Evolutionary conservation across 148 eudicot species (phyloP), one percentile per base, ranked within the genome.

Genomic region (Camellia japonica): DNA sequence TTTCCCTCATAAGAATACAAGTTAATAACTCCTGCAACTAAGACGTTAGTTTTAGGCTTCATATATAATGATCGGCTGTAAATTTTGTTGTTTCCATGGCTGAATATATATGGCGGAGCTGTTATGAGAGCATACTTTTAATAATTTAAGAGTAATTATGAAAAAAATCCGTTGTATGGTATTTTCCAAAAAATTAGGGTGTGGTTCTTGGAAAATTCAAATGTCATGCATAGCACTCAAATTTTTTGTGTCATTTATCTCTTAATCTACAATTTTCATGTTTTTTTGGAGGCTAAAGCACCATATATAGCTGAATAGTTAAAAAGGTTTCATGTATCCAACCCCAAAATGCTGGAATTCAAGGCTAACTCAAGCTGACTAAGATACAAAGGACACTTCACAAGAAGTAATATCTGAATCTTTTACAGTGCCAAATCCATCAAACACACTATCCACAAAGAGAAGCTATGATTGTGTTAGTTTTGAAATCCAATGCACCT

Each of bases 141-240:
- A 49, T 16, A 49, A 68, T 49, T 43, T 43, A 18, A 2, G 16
- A 38, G 44, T 44, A 68, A 43, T 68, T 10, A 2, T 13, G 10
- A 42, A 42, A 3, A 12, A 12, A 51, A 42, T 68, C 23, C 43
- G 43, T 43, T 42, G 20, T 18, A 5, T 16, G 3, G 52, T 16
- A 46, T 2, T 15, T 68, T 15, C 20, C 15, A 68, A 43, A 14
- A 3, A 16, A 18, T 68, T 7, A 67, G 14, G 38, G 2, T 41
- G 41, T 2, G 47, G 47, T 67, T 42, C 70, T 13, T 67, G 42
- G 42, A 49, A 67, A 67, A 42, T 14, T 13, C 4, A 68, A 16
- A 68, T 68, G 49, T 68, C 72, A 68, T 15, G 54, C 72, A 18
- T 68, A 42, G 20, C 72, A 68, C 72, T 16, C 52, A 68, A 68